These are phyloP conservation scores for Mycocentrospora acerina DNA, from an alignment of 2,329 filamentous ascomycete genomes.

Conservation along the genomic window DNA sequence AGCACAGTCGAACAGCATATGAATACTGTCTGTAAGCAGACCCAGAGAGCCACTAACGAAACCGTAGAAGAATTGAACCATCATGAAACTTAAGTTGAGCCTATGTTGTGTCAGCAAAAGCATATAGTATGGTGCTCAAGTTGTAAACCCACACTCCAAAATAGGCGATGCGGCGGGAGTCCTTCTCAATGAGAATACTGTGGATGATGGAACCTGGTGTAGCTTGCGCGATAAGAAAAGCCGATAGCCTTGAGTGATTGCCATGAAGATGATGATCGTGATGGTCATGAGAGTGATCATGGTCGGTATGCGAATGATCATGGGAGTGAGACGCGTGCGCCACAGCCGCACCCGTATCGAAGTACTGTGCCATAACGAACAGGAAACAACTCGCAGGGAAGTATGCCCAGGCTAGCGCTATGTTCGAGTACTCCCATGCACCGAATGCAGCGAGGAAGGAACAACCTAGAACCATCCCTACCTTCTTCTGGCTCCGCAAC, in stretches of 20 bases:
- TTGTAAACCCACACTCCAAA: conserved; percentile 74
- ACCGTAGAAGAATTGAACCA: conserved; percentile 90
- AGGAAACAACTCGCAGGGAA: conserved; percentile 30
- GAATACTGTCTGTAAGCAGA: conserved; percentile 94
- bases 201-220: conserved; percentile 76
- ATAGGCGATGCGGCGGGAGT: conserved; percentile 94
- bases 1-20: conserved; percentile 99
- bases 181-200: conserved; percentile 83
- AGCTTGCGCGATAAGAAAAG: conserved; percentile 68
- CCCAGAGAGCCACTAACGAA: conserved; percentile 91
- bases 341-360: conserved; percentile 40
- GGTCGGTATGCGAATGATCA: conserved; percentile 31
- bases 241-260: conserved; percentile 69
- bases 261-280: conserved; percentile 43
- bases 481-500: conserved; percentile 41
- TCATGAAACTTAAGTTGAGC: conserved; percentile 93
- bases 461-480: conserved; percentile 34
- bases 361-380: conserved; percentile 40
- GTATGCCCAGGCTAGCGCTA: conserved; percentile 12
- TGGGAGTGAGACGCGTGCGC: conserved; percentile 32
- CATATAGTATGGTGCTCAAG: too few relatives aligned
- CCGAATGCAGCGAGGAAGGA: conserved; percentile 25
- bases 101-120: conserved; percentile 47
- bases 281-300: conserved; percentile 30
- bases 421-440: conserved; percentile 22